These are phyloP conservation scores for Silene latifolia DNA, from an alignment of 148 eudicot species.

Conservation along the genomic window DNA sequence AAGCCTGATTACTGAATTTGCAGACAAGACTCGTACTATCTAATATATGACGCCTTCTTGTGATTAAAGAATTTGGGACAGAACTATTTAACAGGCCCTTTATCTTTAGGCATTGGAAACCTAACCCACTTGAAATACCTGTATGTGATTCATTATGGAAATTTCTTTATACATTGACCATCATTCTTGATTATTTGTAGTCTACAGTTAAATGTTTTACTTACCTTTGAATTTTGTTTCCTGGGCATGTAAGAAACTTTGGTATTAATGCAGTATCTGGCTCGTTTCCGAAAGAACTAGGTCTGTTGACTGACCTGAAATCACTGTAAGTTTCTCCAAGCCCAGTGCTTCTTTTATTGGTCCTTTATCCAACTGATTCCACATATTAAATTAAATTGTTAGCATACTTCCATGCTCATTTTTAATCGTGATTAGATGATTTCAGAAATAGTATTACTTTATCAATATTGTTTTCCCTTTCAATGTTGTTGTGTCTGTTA, in stretches of 20 bases:
- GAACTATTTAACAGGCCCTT: constrained; percentile 65
- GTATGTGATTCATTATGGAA: constrained; percentile 29
- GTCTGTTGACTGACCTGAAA: constrained; percentile 49
- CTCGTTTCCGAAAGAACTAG: constrained; percentile 64
- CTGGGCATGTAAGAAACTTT: constrained; percentile 32
- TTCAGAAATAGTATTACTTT: background rate
- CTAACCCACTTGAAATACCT: constrained; percentile 59
- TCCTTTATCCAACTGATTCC: background rate
- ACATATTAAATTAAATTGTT: background rate
- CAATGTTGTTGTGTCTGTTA: too few species aligned
- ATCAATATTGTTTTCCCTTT: background rate
- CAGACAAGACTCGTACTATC: too few species aligned
- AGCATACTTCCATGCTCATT: background rate
- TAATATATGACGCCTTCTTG: constrained; percentile 4
- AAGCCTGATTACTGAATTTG: too few species aligned
- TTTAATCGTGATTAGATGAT: background rate
- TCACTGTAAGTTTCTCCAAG: constrained; percentile 44
- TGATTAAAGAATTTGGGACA: constrained; percentile 44
- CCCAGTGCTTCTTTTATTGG: background rate
- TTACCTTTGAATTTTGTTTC: background rate
- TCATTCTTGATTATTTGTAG: too few species aligned
- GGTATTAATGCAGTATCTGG: constrained; percentile 71
- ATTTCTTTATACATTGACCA: background rate
- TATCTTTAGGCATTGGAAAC: constrained; percentile 65
- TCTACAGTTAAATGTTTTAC: background rate